Base-by-base conservation (phyloP, 768 basidiomycete genomes). In the Chalciporus sphaerocephalus region DNA sequence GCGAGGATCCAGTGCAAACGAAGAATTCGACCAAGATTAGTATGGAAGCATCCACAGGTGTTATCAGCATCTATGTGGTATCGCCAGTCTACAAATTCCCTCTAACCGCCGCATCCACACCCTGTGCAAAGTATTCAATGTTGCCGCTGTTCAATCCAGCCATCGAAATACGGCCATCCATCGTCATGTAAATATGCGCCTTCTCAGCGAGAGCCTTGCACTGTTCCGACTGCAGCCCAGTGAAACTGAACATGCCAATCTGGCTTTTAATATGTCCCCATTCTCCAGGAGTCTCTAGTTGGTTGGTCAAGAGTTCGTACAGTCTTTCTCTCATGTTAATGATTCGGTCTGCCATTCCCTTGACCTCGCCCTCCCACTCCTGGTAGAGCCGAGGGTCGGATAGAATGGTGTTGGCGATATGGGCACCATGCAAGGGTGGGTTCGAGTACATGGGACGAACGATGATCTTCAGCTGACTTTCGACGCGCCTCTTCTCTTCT, bases 231-330 rank as follows among this genome's bases (percentile, higher is more conserved):
- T 80, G 83, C 57, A 95, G 68, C 17, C 93, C 93, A 37, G 92
- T 95, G 73, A 91, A 94, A 68, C 89, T 92, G 76, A 94, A 94
- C 93, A 97, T 95, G 66, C 95, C 95, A 51, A 93, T 94, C 65
- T 97, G 93, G 62, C 81, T 83, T 69, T 89, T 91, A 69, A 98
- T 90, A 67, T 97, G 95, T 8, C 79, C 76, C 96, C 96, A 98
- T 47, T 87, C 81, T 6, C 95, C 94, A 13, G 96, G 96, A 25
- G 95, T 98, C 65, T 86, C 81, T 51, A 87, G 70, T 52, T 84
- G 82, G 50, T 88, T 70, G 25, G 83, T 84, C 51, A 98, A 71
- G 44, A 81, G 71, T 51, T 84, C 76, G 68, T 87, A 93, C 46
- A 98, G 68, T 52, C 76, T 83, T 57, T 90, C 84, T 47, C 96